These are phyloP conservation scores for Aureobasidium sp. DNA, from an alignment of 2,329 filamentous ascomycete genomes.

Conservation along the genomic window DNA sequence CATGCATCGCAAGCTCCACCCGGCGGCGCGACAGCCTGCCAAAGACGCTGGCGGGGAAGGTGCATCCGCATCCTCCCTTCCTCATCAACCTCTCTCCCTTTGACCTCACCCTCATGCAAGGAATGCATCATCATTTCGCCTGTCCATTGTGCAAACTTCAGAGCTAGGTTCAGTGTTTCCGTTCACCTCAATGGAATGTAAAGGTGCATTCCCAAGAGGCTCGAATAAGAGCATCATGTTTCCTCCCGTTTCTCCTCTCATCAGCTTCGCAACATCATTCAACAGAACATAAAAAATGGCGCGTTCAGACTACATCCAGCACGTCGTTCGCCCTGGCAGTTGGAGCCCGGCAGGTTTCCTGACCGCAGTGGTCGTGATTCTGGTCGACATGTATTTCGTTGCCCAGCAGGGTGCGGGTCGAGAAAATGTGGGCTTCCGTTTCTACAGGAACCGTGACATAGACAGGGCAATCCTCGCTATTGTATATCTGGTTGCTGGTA, in stretches of 20 bases:
- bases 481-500: background rate
- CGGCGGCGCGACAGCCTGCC: background rate
- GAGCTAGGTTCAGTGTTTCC: slow-evolving; percentile 1
- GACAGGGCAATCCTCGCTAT: background rate
- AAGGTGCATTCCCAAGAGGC: background rate
- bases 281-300: background rate
- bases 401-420: background rate
- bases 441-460: background rate
- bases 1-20: background rate
- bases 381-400: background rate
- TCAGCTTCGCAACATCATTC: background rate
- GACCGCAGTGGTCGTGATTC: background rate
- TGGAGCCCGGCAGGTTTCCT: background rate
- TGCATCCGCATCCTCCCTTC: background rate
- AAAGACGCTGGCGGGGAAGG: background rate
- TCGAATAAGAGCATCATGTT: background rate
- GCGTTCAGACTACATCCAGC: background rate
- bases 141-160: background rate
- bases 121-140: background rate
- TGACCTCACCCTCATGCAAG: background rate
- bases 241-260: background rate
- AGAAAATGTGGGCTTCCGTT: background rate
- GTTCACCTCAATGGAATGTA: slow-evolving; percentile 3
- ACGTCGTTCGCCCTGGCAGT: background rate
- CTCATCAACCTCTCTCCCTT: too few relatives aligned